Percentiles rank a stretch among this genome's conserved stretches.
Conservation (phyloP, 2,329 filamentous ascomycete species). For the Teratosphaeria viscida region DNA sequence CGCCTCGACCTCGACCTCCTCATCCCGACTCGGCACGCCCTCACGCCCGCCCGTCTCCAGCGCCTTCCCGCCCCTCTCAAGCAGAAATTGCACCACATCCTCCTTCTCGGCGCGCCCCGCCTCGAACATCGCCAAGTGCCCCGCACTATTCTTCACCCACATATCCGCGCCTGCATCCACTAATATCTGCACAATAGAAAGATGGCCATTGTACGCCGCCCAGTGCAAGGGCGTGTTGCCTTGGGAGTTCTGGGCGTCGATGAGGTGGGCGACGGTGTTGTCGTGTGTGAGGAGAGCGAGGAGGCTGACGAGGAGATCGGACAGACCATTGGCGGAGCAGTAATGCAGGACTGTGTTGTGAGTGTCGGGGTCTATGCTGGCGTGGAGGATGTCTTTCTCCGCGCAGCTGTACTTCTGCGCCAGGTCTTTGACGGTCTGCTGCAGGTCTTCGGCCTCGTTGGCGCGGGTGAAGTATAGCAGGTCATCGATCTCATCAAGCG, state of each 20-base stretch:
- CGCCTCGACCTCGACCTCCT: constrained; percentile 4
- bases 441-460: constrained; percentile 63
- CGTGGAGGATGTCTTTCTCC: constrained; percentile 54
- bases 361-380: constrained; percentile 62
- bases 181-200: constrained; percentile 67
- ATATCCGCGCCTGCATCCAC: constrained; percentile 68
- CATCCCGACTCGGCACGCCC: constrained; percentile 2
- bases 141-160: constrained; percentile 67
- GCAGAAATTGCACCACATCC: constrained; percentile 38
- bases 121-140: constrained; percentile 53
- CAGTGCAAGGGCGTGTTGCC: constrained; percentile 92
- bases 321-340: constrained; percentile 81
- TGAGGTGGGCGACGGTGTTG: constrained; percentile 30
- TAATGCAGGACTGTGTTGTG: constrained; percentile 79
- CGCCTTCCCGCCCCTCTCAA: constrained; percentile 35
- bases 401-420: constrained; percentile 51
- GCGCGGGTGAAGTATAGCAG: constrained; percentile 76
- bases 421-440: constrained; percentile 48
- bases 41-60: constrained; percentile 19
- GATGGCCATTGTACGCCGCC: constrained; percentile 81
- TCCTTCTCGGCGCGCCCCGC: constrained; percentile 40
- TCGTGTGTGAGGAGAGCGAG: constrained; percentile 7
- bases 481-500: constrained; percentile 79
- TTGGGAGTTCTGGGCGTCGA: constrained; percentile 63
- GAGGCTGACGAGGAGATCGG: constrained; percentile 24